Percentiles rank a stretch among this genome's conserved stretches.
Evolutionary conservation across 768 basidiomycete species (phyloP).

Genomic region (Tylopilus balloui): DNA sequence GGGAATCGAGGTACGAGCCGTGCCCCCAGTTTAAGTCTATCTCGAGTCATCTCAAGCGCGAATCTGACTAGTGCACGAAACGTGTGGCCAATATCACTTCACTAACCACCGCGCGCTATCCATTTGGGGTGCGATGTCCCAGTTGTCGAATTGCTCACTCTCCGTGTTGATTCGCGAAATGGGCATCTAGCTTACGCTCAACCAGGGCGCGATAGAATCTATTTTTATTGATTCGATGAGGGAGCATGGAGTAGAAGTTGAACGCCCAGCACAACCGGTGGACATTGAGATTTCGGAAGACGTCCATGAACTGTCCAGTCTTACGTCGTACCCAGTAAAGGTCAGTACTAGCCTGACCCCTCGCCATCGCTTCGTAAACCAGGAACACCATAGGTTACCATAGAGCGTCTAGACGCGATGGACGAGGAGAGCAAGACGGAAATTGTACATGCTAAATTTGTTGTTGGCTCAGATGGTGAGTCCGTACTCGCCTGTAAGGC

Average conservation of each 20-base stretch:
- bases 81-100: slow-evolving; percentile 58
- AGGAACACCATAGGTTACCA: slow-evolving; percentile 13
- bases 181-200: slow-evolving; percentile 30
- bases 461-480: slow-evolving; percentile 34
- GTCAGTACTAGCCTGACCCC: background rate
- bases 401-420: slow-evolving; percentile 19
- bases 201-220: slow-evolving; percentile 38
- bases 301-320: slow-evolving; percentile 32
- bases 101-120: slow-evolving; percentile 53
- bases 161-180: background rate
- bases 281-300: slow-evolving; percentile 35
- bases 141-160: background rate
- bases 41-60: background rate
- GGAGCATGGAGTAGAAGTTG: slow-evolving; percentile 28
- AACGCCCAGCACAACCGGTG: slow-evolving; percentile 32
- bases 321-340: slow-evolving; percentile 29
- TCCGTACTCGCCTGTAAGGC: background rate
- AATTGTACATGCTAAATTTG: slow-evolving; percentile 30
- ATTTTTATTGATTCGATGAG: slow-evolving; percentile 40
- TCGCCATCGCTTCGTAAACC: background rate
- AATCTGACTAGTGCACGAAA: slow-evolving; percentile 55
- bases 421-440: slow-evolving; percentile 31
- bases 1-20: slow-evolving; percentile 52
- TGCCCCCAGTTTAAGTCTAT: background rate
- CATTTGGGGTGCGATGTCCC: slow-evolving; percentile 53